Base-by-base conservation (phyloP, 208 protist species). In the Crithidia fasciculata region DNA sequence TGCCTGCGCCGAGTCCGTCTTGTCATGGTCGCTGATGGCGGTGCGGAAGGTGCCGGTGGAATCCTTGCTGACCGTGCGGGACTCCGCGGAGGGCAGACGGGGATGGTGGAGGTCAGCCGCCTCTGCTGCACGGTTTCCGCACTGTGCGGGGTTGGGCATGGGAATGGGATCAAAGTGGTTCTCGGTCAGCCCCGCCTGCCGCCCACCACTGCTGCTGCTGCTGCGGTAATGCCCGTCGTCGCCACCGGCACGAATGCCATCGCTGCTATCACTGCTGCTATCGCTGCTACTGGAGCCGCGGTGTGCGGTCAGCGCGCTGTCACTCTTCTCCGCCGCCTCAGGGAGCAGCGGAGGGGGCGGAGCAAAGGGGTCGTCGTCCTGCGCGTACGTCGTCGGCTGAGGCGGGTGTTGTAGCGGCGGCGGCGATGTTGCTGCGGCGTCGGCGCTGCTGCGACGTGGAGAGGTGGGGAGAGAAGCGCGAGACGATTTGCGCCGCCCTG, bases 1-100 rank as follows among this genome's bases (percentile, higher is more conserved):
- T 10, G 87, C 87, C 43, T 84, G 74, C n/a, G 52, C 63, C 9
- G 81, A 79, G 59, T 87, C 78, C 2, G 83, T 91, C 55, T 78
- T 81, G 18, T 81, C 70, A 39, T 82, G 77, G 12, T 64, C 58
- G 39, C 70, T 69, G 47, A 76, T 75, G 39, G 49, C 40, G 5
- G 59, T 74, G 8, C 62, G 69, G 57, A 82, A 82, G 40, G 66
- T 78, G 54, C 45, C 61, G 45, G 57, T 69, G 59, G 10, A 15
- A 36, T 67, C 69, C 37, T 52, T 63, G 49, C 62, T 61, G 50
- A 53, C 28, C 6, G 59, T 45, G 37, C 43, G 43, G 2, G 53
- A 53, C 13, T 75, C 53, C 10, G 56, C 59, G 5, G 55, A 67
- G 10, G 60, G 69, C 69, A 74, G 50, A 28, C 60, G 54, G 4